Percentiles rank a stretch among this genome's conserved stretches.
These are phyloP conservation scores for Boletus smithii DNA, from an alignment of 1,284 basidiomycete species.

Conservation along the genomic window DNA sequence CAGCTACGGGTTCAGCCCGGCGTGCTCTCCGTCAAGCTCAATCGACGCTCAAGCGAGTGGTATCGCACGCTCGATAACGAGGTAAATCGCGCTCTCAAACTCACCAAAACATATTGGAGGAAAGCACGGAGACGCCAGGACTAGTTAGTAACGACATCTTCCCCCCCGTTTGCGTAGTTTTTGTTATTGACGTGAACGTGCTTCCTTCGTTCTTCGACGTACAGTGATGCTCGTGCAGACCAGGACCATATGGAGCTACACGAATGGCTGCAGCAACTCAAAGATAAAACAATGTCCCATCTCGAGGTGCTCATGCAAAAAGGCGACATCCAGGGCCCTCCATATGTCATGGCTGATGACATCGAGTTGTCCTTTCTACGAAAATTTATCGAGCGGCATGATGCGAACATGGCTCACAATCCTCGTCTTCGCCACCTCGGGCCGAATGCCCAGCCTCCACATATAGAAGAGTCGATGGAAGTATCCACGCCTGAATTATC, in stretches of 20 bases:
- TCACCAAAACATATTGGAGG: slow-evolving; percentile 80
- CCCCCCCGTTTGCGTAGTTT: neutral
- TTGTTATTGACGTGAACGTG: slow-evolving; percentile 11
- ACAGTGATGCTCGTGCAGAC: slow-evolving; percentile 65
- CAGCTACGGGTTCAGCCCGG: slow-evolving; percentile 78
- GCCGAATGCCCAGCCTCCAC: slow-evolving; percentile 37
- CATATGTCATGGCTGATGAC: slow-evolving; percentile 74
- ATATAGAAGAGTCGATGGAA: slow-evolving; percentile 45
- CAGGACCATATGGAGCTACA: slow-evolving; percentile 83
- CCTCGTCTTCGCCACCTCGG: slow-evolving; percentile 61
- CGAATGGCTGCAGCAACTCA: slow-evolving; percentile 78
- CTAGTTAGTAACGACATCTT: slow-evolving; percentile 40
- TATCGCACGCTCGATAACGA: slow-evolving; percentile 70
- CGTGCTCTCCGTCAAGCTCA: slow-evolving; percentile 68
- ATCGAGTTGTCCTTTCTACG: slow-evolving; percentile 71
- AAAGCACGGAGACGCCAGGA: slow-evolving; percentile 73
- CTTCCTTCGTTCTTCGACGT: neutral
- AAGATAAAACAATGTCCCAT: slow-evolving; percentile 82
- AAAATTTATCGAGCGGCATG: slow-evolving; percentile 75
- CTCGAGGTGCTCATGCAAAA: slow-evolving; percentile 80
- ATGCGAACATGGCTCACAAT: slow-evolving; percentile 67
- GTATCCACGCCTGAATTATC: slow-evolving; percentile 56
- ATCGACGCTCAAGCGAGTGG: slow-evolving; percentile 73
- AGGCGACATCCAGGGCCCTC: slow-evolving; percentile 75
- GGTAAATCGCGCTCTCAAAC: slow-evolving; percentile 71